Evolutionary conservation across 2,329 filamentous ascomycete species (phyloP).

Genomic region (Aspergillus nomiae): DNA sequence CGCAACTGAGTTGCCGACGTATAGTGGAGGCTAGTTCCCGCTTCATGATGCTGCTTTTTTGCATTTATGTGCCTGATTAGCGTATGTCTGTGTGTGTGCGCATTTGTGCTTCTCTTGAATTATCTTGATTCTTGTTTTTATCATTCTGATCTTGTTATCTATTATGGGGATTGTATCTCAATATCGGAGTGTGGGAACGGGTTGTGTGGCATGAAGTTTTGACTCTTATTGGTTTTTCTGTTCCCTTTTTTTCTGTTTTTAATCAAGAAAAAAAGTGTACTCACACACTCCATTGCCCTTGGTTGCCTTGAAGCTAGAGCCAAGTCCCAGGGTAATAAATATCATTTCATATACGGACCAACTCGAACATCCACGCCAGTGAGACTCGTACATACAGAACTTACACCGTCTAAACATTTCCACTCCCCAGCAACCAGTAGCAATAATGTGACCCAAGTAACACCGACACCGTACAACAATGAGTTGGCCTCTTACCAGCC

Average conservation of each 20-base stretch:
- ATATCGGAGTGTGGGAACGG: slow-evolving; percentile 15
- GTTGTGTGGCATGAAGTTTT: slow-evolving; percentile 21
- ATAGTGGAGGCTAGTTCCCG: slow-evolving; percentile 27
- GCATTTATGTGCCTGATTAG: slow-evolving; percentile 22
- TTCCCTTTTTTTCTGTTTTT: neutral
- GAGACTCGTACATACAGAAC: neutral
- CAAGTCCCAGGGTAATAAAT: neutral
- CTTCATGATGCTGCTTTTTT: slow-evolving; percentile 20
- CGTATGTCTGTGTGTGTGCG: slow-evolving; percentile 10
- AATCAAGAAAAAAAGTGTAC: neutral
- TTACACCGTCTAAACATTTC: neutral
- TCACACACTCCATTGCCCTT: slow-evolving; percentile 2
- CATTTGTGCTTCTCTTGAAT: neutral
- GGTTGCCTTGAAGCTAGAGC: neutral
- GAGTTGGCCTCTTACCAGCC: neutral
- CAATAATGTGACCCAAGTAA: neutral
- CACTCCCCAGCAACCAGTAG: neutral
- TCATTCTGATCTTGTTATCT: neutral
- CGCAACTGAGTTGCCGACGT: slow-evolving; percentile 27
- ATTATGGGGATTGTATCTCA: slow-evolving; percentile 4
- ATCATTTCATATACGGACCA: slow-evolving; percentile 1
- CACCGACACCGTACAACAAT: neutral
- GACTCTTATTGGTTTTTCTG: slow-evolving; percentile 19
- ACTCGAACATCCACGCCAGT: neutral
- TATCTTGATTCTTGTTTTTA: slow-evolving; percentile 9